A percentile compares a stretch with the other conserved stretches of the same genome.
phyloP scores from a whole-genome alignment of 169 alveolate species.

The Theileria orientalis region DNA sequence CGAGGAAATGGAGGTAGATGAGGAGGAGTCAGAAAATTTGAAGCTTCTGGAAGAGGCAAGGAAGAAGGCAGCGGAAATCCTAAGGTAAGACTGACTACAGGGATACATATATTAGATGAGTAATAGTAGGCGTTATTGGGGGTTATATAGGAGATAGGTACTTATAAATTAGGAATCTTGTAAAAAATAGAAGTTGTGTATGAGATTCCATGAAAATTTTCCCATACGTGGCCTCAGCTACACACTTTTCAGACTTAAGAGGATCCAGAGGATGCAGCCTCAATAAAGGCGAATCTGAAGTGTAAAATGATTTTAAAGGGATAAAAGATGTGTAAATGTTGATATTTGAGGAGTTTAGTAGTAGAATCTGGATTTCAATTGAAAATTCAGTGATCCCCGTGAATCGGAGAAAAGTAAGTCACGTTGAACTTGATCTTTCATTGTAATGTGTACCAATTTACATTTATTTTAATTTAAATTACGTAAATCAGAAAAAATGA shows the following conservation, averaged over 20 bases:
- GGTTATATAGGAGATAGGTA: background rate
- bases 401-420: too few relatives aligned
- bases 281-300: background rate
- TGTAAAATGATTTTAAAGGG: too few relatives aligned
- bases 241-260: background rate
- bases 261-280: conserved; percentile 15
- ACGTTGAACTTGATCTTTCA: too few relatives aligned
- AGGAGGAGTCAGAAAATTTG: conserved; percentile 22
- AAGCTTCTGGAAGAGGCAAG: conserved; percentile 60
- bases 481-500: background rate
- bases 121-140: background rate
- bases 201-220: background rate
- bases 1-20: background rate
- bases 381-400: too few relatives aligned
- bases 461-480: background rate
- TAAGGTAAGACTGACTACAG: conserved; percentile 25
- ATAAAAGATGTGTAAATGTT: too few relatives aligned
- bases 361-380: too few relatives aligned
- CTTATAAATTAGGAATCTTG: background rate
- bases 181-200: background rate
- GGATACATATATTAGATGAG: background rate
- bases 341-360: too few relatives aligned
- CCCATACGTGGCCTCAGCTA: background rate
- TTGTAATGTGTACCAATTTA: too few relatives aligned
- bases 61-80: conserved; percentile 57